Evolutionary conservation across 441 rosid genomes (phyloP), one percentile per base, ranked within the genome.

Genomic region (Corymbia citriodora): DNA sequence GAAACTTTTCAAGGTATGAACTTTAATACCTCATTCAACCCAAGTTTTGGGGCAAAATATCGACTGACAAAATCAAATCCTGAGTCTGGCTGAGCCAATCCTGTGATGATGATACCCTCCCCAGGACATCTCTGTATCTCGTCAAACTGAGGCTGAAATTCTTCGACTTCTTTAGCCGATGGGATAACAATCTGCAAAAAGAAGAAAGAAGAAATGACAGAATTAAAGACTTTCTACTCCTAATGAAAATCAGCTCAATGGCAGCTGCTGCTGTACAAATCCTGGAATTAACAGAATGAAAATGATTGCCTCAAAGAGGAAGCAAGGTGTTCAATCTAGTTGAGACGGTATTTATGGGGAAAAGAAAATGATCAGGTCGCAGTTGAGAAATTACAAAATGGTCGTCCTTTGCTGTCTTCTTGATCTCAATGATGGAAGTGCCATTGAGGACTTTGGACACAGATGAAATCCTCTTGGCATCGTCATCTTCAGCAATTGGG

Each of bases 61-160:
- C 98, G 94, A 90, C 98, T 97, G 52, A 91, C 91, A 89, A 96
- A 95, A 91, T 96, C 98, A 88, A 96, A 96, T 11, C 93, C 94
- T 12, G 97, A 96, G 6, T 93, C 96, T 9, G 90, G 89, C 19
- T 96, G 92, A 88, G 95, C 97, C 87, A 87, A 92, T 48, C 94
- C 97, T 86, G 98, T 90, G 63, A 96, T 95, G 70, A 96, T 91
- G 11, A 96, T 90, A 45, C 98, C 98, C 27, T 81, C 31, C 88
- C 93, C 96, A 33, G 97, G 96, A 50, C 94, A 95, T 89, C 96
- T 95, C 70, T 33, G 17, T 52, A 96, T 94, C 88, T 93, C 93
- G 70, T 94, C 96, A 55, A 94, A 86, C 88, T 88, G 91, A 48
- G 99, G 98, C 89, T 94, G 90, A 48, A 96, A 48, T 85, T 94